phyloP scores from a whole-genome alignment of 768 basidiomycete species.

The Dioszegia hungarica region DNA sequence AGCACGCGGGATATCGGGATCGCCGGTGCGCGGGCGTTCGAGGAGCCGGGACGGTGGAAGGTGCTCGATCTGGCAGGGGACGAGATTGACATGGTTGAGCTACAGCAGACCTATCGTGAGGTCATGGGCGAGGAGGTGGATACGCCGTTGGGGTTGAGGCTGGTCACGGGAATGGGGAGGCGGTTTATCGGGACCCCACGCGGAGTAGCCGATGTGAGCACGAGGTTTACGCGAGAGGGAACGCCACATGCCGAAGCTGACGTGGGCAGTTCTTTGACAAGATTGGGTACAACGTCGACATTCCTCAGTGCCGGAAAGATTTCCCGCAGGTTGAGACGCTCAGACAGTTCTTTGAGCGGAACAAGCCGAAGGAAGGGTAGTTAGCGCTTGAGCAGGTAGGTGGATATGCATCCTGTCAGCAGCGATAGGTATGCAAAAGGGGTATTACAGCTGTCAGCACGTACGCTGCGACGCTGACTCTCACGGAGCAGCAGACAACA shows the following conservation, averaged over 20 bases:
- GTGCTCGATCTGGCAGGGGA: slow-evolving; percentile 21
- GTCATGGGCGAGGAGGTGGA: slow-evolving; percentile 8
- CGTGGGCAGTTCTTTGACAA: slow-evolving; percentile 21
- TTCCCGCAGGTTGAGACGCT: slow-evolving; percentile 21
- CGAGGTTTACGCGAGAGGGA: no score
- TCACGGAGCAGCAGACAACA: no score
- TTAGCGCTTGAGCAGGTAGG: no score
- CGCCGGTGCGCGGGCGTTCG: slow-evolving; percentile 18
- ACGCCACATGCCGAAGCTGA: no score
- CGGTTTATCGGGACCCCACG: neutral
- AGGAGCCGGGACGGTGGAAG: slow-evolving; percentile 7
- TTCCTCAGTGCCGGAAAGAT: slow-evolving; percentile 9
- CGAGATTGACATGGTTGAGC: slow-evolving; percentile 10
- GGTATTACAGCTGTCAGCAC: no score
- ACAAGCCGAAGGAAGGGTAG: slow-evolving; percentile 1
- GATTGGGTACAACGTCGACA: slow-evolving; percentile 19
- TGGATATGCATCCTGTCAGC: no score
- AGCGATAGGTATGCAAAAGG: no score
- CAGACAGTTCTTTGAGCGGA: slow-evolving; percentile 12
- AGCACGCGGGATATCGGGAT: slow-evolving; percentile 18
- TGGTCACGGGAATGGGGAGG: slow-evolving; percentile 17
- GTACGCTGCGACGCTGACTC: no score
- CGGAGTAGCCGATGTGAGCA: slow-evolving; percentile 11
- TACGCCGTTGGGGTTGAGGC: slow-evolving; percentile 2
- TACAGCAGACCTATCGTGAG: slow-evolving; percentile 14